Percentiles rank a stretch among this genome's conserved stretches.
Evolutionary conservation across 73 alveolate species (phyloP).

Genomic region (Effrenium voratum): DNA sequence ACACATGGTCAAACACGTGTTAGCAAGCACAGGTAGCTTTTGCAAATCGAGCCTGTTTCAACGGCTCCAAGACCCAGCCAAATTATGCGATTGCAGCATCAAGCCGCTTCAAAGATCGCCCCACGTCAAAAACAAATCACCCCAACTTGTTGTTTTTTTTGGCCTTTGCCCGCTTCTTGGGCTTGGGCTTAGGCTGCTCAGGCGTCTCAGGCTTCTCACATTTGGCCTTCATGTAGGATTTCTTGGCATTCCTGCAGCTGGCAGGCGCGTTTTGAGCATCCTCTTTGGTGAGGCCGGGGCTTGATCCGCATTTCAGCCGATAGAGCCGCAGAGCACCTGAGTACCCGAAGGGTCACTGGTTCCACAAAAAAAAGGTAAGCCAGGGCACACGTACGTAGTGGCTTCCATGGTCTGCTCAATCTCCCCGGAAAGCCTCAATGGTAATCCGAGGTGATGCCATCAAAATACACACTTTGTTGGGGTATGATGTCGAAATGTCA

Average conservation of each 20-base stretch:
- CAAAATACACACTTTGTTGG: too few relatives aligned
- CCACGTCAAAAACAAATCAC: too few relatives aligned
- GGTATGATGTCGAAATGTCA: too few relatives aligned
- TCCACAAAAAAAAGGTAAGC: background rate
- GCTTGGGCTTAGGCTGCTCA: background rate
- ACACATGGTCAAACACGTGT: too few relatives aligned
- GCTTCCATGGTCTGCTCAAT: background rate
- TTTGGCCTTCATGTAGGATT: background rate
- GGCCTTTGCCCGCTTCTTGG: background rate
- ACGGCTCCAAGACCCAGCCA: too few relatives aligned
- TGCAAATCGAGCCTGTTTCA: too few relatives aligned
- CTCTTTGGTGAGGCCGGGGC: background rate
- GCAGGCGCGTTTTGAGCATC: too few relatives aligned
- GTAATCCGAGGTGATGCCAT: too few relatives aligned
- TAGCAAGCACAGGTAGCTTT: too few relatives aligned
- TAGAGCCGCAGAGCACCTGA: background rate
- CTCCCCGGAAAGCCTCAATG: background rate
- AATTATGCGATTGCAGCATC: too few relatives aligned
- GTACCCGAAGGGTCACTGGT: background rate
- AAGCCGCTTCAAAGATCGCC: too few relatives aligned
- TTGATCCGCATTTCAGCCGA: background rate
- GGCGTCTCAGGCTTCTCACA: background rate
- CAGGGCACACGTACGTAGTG: background rate
- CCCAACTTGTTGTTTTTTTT: background rate
- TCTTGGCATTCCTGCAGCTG: background rate